A percentile compares a stretch with the other conserved stretches of the same genome.
Conservation (phyloP, 441 rosid genomes). For the Gossypium gossypioides region DNA sequence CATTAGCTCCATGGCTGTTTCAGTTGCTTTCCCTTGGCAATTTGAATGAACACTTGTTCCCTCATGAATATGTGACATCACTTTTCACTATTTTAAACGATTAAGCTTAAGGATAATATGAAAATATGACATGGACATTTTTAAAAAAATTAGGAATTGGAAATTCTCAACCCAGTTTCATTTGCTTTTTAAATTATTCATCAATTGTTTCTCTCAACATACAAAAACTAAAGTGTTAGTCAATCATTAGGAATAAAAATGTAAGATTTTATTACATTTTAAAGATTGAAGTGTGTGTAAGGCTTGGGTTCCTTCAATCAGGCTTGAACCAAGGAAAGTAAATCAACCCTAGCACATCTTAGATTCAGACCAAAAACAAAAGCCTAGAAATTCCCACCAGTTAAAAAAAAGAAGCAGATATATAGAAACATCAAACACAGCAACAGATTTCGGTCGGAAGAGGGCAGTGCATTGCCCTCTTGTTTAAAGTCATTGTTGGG, state of each 20-base stretch:
- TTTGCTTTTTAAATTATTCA: neutral
- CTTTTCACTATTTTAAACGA: no score
- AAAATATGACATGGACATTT: neutral
- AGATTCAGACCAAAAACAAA: neutral
- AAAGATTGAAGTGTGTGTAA: neutral
- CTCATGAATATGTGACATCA: no score
- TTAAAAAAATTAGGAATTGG: neutral
- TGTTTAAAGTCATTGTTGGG: neutral
- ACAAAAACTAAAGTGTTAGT: neutral
- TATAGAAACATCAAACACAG: neutral
- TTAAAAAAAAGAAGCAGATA: neutral
- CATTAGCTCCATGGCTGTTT: neutral
- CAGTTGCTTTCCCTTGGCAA: neutral
- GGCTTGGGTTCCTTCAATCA: no score
- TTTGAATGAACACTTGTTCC: no score
- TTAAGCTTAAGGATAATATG: neutral
- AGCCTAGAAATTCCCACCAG: neutral
- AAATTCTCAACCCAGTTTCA: neutral
- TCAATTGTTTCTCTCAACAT: no score
- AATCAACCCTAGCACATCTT: neutral
- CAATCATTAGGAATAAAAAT: neutral
- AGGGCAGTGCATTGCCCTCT: slow-evolving; percentile 2
- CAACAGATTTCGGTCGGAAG: slow-evolving; percentile 7
- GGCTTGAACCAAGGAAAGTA: no score
- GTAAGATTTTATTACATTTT: neutral